A percentile compares a stretch with the other conserved stretches of the same genome.
Conservation (phyloP, 352 stramenopile genomes). For the Globisporangium alternatum region DNA sequence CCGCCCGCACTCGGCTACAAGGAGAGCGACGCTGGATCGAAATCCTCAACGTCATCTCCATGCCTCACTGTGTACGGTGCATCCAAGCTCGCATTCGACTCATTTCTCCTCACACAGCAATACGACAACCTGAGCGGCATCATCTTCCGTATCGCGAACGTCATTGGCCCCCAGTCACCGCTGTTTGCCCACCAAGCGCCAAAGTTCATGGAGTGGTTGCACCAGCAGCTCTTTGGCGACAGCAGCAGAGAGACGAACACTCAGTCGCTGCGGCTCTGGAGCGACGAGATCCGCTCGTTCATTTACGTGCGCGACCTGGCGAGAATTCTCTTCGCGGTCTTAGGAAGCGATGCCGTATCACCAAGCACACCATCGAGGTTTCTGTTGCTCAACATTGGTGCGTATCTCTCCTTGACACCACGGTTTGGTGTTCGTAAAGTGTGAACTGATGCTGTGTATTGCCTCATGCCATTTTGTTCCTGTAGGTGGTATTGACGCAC, state of each 20-base stretch:
- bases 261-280: conserved; percentile 43
- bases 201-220: conserved; percentile 73
- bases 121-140: conserved; percentile 10
- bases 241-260: background rate
- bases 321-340: conserved; percentile 30
- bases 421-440: too few relatives aligned
- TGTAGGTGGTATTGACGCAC: conserved; percentile 39
- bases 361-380: background rate
- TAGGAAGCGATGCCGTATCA: conserved; percentile 7
- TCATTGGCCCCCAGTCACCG: conserved; percentile 41
- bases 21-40: conserved; percentile 27
- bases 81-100: conserved; percentile 53
- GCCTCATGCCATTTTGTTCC: background rate
- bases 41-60: background rate
- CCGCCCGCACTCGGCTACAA: conserved; percentile 27
- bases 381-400: conserved; percentile 52
- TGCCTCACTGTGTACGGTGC: conserved; percentile 41
- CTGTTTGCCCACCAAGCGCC: conserved; percentile 32
- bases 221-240: conserved; percentile 32
- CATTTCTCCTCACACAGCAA: conserved; percentile 23
- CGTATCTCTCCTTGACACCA: too few relatives aligned
- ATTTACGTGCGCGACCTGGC: conserved; percentile 53
- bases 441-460: background rate
- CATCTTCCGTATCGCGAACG: conserved; percentile 62
- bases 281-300: conserved; percentile 64